Evolutionary conservation across 768 basidiomycete species (phyloP).

Genomic region (Auricularia heimuer): DNA sequence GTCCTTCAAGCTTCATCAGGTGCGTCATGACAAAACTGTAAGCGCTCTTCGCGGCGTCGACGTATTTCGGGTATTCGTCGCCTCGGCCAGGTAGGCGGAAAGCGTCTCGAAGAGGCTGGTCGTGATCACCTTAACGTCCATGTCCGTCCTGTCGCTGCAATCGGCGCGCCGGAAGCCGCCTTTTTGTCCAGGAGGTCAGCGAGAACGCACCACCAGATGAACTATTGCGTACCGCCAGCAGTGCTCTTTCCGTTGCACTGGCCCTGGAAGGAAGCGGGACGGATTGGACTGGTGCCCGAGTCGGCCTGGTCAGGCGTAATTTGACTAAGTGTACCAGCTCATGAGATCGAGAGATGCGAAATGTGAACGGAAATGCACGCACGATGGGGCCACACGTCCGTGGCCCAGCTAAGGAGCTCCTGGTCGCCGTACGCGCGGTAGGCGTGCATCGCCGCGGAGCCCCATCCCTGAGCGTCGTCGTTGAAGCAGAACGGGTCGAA

Average conservation of each 20-base stretch:
- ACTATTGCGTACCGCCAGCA: conserved; percentile 20
- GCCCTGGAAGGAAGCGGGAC: conserved; percentile 30
- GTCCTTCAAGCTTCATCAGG: conserved; percentile 29
- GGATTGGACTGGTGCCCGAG: conserved; percentile 29
- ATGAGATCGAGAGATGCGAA: no score
- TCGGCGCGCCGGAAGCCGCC: conserved; percentile 44
- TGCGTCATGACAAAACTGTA: conserved; percentile 37
- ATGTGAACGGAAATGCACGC: conserved; percentile 11
- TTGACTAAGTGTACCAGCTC: conserved; percentile 21
- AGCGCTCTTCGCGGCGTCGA: conserved; percentile 34
- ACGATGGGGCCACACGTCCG: conserved; percentile 41
- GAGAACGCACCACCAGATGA: conserved; percentile 18
- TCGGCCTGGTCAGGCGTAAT: conserved; percentile 32
- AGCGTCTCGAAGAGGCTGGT: not conserved
- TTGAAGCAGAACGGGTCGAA: not conserved
- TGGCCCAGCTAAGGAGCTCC: conserved; percentile 32
- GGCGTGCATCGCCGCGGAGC: conserved; percentile 39
- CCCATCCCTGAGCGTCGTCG: conserved; percentile 33
- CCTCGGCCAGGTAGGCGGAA: conserved; percentile 21
- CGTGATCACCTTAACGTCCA: conserved; percentile 37
- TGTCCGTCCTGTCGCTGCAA: conserved; percentile 31
- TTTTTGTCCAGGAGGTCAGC: no score
- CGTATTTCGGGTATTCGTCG: conserved; percentile 37
- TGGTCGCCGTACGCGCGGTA: conserved; percentile 38
- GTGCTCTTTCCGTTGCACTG: conserved; percentile 42